phyloP scores from a whole-genome alignment of 1,139 yeast genomes.

The Tardiomyces depauwii region DNA sequence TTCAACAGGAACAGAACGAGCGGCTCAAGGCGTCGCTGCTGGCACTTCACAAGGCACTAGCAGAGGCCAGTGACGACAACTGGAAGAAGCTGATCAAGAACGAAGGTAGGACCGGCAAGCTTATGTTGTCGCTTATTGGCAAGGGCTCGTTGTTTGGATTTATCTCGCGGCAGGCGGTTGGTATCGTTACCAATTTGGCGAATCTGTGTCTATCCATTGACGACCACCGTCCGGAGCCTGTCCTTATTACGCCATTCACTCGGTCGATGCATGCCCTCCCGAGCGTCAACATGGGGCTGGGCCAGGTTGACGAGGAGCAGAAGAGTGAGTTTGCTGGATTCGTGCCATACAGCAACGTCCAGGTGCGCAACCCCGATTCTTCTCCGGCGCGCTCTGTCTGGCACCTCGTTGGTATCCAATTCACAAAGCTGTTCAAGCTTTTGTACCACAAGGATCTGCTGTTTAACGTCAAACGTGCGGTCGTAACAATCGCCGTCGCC shows the following conservation, averaged over 20 bases:
- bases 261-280: not conserved
- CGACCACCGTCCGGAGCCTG: slow-evolving; percentile 11
- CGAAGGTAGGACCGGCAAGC: slow-evolving; percentile 4
- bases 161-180: slow-evolving; percentile 4
- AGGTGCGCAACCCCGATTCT: slow-evolving; percentile 24
- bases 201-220: slow-evolving; percentile 9
- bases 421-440: slow-evolving; percentile 7
- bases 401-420: slow-evolving; percentile 18
- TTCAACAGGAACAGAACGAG: slow-evolving; percentile 2
- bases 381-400: slow-evolving; percentile 20
- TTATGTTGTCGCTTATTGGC: slow-evolving; percentile 7
- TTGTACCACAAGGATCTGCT: slow-evolving; percentile 12
- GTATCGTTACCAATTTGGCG: slow-evolving; percentile 2
- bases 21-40: not conserved
- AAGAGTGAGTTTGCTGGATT: not conserved
- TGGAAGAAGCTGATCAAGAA: slow-evolving; percentile 1
- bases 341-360: slow-evolving; percentile 5
- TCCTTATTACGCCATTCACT: slow-evolving; percentile 7
- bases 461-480: slow-evolving; percentile 19
- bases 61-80: slow-evolving; percentile 3
- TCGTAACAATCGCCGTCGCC: slow-evolving; percentile 14
- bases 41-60: slow-evolving; percentile 4
- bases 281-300: too few species aligned
- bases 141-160: slow-evolving; percentile 13
- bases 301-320: not conserved